Conservation (phyloP, 2,329 filamentous ascomycete species). For the Ophiostoma sp. region DNA sequence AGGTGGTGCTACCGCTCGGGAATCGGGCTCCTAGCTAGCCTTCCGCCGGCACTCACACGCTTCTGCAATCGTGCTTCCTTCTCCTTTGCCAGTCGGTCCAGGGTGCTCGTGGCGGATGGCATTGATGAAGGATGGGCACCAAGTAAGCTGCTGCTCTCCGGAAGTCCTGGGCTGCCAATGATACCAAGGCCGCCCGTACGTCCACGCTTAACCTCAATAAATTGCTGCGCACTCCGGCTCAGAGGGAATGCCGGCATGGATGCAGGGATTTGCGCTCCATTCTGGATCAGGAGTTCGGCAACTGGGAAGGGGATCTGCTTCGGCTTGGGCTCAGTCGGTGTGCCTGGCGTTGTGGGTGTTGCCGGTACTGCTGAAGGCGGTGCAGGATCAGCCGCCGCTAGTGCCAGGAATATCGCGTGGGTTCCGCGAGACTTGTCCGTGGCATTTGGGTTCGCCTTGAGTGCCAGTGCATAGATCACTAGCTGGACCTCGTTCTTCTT, state of each 20-base stretch:
- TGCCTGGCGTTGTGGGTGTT: background rate
- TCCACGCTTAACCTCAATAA: conserved; percentile 71
- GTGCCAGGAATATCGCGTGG: conserved; percentile 81
- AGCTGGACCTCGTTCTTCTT: conserved; percentile 95
- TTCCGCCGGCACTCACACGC: conserved; percentile 69
- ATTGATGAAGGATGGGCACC: conserved; percentile 39
- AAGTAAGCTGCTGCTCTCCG: background rate
- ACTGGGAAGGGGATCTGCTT: conserved; percentile 71
- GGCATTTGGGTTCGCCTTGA: conserved; percentile 81
- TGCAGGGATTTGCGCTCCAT: conserved; percentile 80
- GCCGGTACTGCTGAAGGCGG: conserved; percentile 53
- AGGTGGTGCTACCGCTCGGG: conserved; percentile 50
- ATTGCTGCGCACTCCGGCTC: conserved; percentile 71
- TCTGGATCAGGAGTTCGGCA: conserved; percentile 86
- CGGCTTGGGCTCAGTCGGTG: conserved; percentile 36
- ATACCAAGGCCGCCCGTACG: conserved; percentile 32
- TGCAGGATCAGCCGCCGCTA: conserved; percentile 88
- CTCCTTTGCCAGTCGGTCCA: conserved; percentile 53
- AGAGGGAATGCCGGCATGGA: conserved; percentile 76
- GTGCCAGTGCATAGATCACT: conserved; percentile 82
- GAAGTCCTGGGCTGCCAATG: background rate
- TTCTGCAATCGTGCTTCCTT: conserved; percentile 68
- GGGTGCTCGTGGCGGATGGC: conserved; percentile 43
- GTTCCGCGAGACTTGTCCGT: conserved; percentile 81
- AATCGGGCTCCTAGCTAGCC: conserved; percentile 61